A percentile compares a stretch with the other conserved stretches of the same genome.
phyloP scores from a whole-genome alignment of 192 early-diverging fungal genomes.

The Entomortierella lignicola region DNA sequence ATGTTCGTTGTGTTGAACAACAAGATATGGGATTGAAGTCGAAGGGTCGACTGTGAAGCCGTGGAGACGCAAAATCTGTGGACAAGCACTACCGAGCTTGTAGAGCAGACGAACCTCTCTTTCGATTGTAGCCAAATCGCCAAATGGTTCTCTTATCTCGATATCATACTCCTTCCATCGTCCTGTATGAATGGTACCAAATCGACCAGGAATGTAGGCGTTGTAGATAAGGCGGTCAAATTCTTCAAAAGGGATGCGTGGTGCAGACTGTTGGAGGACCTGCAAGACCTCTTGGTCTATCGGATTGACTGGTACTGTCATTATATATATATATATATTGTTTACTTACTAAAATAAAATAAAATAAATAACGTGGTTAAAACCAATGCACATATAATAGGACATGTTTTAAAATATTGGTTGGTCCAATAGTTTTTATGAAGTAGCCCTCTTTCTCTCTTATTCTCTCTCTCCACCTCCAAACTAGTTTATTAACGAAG shows the following conservation, averaged over 20 bases:
- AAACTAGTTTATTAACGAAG: neutral
- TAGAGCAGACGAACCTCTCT: conserved; percentile 46
- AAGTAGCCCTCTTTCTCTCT: too few relatives aligned
- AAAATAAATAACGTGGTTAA: neutral
- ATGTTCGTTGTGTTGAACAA: conserved; percentile 47
- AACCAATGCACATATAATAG: neutral
- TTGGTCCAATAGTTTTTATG: too few relatives aligned
- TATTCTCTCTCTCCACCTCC: neutral
- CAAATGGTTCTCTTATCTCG: conserved; percentile 49
- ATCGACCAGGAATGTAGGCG: conserved; percentile 45
- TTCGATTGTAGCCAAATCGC: conserved; percentile 33
- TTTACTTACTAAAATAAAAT: neutral
- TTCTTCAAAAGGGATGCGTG: conserved; percentile 34
- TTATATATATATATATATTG: neutral
- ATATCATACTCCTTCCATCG: conserved; percentile 39
- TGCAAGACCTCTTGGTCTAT: conserved; percentile 21
- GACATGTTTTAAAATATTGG: too few relatives aligned
- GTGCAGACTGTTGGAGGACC: conserved; percentile 44
- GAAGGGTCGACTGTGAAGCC: conserved; percentile 39
- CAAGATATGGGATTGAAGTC: conserved; percentile 27
- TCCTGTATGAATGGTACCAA: conserved; percentile 40
- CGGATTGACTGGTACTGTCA: conserved; percentile 36
- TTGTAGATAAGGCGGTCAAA: conserved; percentile 40
- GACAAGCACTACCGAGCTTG: conserved; percentile 30
- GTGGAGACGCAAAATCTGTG: conserved; percentile 28